Evolutionary conservation across 164 flowering plant genomes (phyloP), one percentile per base, ranked within the genome.

Genomic region (Vitis rupestris): DNA sequence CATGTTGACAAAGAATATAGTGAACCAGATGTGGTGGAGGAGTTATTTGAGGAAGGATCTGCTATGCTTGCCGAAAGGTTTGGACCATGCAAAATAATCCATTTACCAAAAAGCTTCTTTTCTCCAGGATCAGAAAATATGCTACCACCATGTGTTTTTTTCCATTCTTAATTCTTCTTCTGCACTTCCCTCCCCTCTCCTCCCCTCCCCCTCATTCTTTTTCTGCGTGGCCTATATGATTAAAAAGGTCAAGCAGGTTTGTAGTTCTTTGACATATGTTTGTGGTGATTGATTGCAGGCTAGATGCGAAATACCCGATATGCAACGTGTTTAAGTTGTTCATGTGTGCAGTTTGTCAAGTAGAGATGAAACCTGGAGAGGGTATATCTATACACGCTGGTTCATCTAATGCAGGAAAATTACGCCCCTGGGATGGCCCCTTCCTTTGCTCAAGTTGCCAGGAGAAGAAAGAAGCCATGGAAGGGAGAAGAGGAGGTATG

Each of bases 361-460:
- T 86, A 37, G 97, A 93, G 79, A 86, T 93, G 74, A 88, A 87
- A 78, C 95, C 93, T 10, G 93, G 90, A 66, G 96, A 96, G 76
- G 99, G 98, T 61, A 78, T 87, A 71, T 96, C 99, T 8, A 84
- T 96, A 76, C 97, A 92, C 66, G 85, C 83, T 12, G 94, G 90
- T 7, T 76, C 90, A 62, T 74, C 90, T 50, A 78, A 75, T 72
- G 64, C 77, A 3, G 82, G 83, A 52, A 96, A 88, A 61, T 63
- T 83, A 65, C 87, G 92, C 58, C 97, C 97, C 2, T 96, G 99
- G 99, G 95, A 93, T 78, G 99, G 99, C 52, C 99, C 99, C 72
- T 96, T 96, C 75, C 93, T 96, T 55, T 96, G 99, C 72, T 30
- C 63, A 69, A 85, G 88, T 76, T 96, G 99, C 80, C 95, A 89